phyloP scores from a whole-genome alignment of 306 rosid species.

The Castanea mollissima region DNA sequence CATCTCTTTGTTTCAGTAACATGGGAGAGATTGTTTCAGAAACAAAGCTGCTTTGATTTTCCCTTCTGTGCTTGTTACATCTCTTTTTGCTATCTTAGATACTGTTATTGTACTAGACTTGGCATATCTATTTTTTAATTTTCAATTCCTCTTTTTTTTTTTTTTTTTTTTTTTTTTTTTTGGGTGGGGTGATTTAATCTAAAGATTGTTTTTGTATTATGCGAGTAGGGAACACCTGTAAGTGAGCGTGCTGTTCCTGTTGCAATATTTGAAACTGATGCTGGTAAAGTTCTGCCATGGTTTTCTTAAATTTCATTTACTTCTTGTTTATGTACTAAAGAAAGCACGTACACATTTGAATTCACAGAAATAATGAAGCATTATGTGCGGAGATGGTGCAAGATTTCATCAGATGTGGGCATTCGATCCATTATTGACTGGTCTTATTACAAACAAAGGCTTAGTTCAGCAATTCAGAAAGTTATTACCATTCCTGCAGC shows the following conservation, averaged over 20 bases:
- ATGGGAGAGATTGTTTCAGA: too few species aligned
- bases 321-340: conserved; percentile 19
- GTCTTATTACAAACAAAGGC: conserved; percentile 97
- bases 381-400: conserved; percentile 97
- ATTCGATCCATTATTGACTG: conserved; percentile 93
- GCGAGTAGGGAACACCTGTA: conserved; percentile 90
- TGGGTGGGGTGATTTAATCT: neutral
- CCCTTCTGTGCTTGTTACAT: neutral
- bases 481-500: conserved; percentile 97
- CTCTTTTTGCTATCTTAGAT: neutral
- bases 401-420: conserved; percentile 84
- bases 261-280: conserved; percentile 92
- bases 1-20: too few species aligned
- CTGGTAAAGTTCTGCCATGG: conserved; percentile 51
- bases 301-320: conserved; percentile 19
- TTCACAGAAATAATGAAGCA: conserved; percentile 85
- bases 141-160: neutral
- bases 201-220: conserved; percentile 2
- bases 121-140: neutral
- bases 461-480: conserved; percentile 91
- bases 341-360: conserved; percentile 11
- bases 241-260: conserved; percentile 99
- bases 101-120: neutral
- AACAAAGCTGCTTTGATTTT: too few species aligned
- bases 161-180: neutral